Base-by-base conservation (phyloP, 164 flowering plant genomes). In the Tetrastigma voinierianum region DNA sequence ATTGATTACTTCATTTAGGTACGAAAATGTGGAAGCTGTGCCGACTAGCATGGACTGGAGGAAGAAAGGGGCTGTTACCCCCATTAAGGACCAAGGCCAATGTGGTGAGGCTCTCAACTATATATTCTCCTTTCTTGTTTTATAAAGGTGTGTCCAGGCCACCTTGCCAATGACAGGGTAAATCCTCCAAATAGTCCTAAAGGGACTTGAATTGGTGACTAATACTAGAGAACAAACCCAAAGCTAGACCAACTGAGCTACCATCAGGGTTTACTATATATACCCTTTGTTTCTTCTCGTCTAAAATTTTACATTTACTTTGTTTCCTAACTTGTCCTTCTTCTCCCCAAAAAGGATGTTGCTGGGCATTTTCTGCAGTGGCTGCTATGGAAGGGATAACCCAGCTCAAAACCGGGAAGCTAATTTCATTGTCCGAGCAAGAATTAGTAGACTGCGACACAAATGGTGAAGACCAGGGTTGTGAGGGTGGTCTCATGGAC, bases 361-460 rank as follows among this genome's bases (percentile, higher is more conserved):
- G 78, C 47, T 76, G 72, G 78, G 78, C 78, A 40, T 76, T 76
- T 20, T 67, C 75, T 10, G 72, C 70, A 0, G 70, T 68, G n/a
- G n/a, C 69, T 3, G 78, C 78, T 1, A 51, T 68, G 53, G 78
- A 76, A 64, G 78, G 78, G 2, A 67, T 76, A 10, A 45, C 49
- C 32, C 25, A 64, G 52, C n/a, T 76, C 20, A 59, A 20, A 64
- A 64, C 67, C 1, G 70, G 72, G n/a, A 18, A 68, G 21, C 43
- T 71, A 17, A 2, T 67, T 7, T 72, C 74, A 1, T 44, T 76
- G 10, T 71, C 75, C 1, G 72, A 68, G 52, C 75, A 76, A 48
- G 72, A 76, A 45, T 66, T 76, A 0, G 64, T 71, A 17, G 72
- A 76, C 13, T 76, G 75, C 17, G 70, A 46, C 59, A 24, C 21